Evolutionary conservation across 371 early-diverging fungal species (phyloP), one percentile per base, ranked within the genome.

Genomic region (Mucor piriformis): DNA sequence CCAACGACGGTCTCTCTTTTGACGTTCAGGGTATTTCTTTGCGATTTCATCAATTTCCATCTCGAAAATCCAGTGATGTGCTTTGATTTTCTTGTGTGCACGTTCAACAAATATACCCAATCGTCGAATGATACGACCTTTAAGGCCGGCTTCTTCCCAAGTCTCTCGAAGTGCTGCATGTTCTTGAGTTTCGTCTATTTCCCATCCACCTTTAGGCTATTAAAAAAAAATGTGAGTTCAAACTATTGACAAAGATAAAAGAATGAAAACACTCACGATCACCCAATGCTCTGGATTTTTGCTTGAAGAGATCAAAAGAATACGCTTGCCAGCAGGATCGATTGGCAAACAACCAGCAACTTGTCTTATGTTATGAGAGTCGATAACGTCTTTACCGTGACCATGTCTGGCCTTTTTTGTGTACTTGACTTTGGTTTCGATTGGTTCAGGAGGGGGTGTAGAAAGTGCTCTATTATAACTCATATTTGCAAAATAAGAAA

Each of bases 141-240:
- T 77, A 6, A 77, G 72, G 11, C 87, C 87, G 7, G 84, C 85
- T 73, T 87, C 88, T 71, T 87, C 88, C 81, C 84, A 87, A 3
- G 88, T 87, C 55, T 87, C 88, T 35, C 88, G 74, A 12, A 75
- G 57, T 6, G 88, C 88, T 6, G 88, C 88, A 16, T 84, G 79
- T 57, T 83, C 84, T 60, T 83, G 79, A 8, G 85, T 79, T 66
- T 87, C 88, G 48, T 87, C 86, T 24, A 70, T 70, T 60, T 87
- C 88, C 88, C 88, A 87, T 23, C 88, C 88, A 15, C 88, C 88
- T 65, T 87, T 87, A 11, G 87, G 87, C 70, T 82, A 66, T n/a
- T 37, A 46, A 44, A 47, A 27, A 21, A 46, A 34, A 11, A 33
- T 27, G 21, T 38, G 3, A 42, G 12, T 27, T 50, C 35, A 43